Conservation (phyloP, 768 basidiomycete genomes). For the Mycena amicta region DNA sequence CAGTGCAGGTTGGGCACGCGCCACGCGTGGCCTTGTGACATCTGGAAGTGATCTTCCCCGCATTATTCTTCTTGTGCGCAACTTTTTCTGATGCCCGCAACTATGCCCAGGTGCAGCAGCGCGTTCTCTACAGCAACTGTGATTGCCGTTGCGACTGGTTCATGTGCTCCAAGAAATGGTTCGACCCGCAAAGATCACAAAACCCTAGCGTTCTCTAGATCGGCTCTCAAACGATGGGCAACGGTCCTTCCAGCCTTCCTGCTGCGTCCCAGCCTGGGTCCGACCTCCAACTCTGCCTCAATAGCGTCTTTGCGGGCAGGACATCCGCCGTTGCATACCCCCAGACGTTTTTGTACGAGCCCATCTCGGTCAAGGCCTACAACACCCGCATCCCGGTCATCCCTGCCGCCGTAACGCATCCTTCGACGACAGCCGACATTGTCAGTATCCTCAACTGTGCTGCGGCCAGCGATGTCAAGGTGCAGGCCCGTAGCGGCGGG, state of each 20-base stretch:
- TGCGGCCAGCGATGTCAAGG: conserved; percentile 20
- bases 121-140: too few species aligned
- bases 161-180: not conserved
- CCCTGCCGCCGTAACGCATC: conserved; percentile 27
- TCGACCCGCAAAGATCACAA: not conserved
- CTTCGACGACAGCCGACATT: conserved; percentile 18
- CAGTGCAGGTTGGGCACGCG: too few species aligned
- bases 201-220: too few species aligned
- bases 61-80: too few species aligned
- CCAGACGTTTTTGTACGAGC: conserved; percentile 1
- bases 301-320: not conserved
- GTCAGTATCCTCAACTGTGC: conserved; percentile 25
- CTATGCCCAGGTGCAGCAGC: too few species aligned
- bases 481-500: conserved; percentile 21
- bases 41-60: too few species aligned
- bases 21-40: too few species aligned
- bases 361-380: conserved; percentile 14
- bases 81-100: too few species aligned
- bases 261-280: not conserved
- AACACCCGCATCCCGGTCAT: conserved; percentile 20
- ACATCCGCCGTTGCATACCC: conserved; percentile 1
- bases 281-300: conserved; percentile 6
- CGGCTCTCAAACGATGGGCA: conserved; percentile 6
- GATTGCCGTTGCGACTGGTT: not conserved
- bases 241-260: not conserved